phyloP scores from a whole-genome alignment of 805 yeast species.

The Suhomyces canberraensis region DNA sequence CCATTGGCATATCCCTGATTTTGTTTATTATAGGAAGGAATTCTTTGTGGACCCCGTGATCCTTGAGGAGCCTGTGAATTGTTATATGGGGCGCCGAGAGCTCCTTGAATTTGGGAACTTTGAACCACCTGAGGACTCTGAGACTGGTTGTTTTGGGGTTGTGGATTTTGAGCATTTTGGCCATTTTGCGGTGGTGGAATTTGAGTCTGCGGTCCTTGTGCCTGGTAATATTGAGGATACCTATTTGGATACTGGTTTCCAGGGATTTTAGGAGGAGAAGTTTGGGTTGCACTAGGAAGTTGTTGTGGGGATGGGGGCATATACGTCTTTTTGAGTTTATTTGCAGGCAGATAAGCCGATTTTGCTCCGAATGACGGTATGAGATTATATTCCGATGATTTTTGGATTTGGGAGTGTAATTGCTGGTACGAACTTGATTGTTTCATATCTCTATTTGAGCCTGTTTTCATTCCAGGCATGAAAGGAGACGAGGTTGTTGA shows the following conservation, averaged over 20 bases:
- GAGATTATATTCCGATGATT: conserved; percentile 29
- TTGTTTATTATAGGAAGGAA: background rate
- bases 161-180: too few species aligned
- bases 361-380: conserved; percentile 31
- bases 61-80: conserved; percentile 4
- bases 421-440: conserved; percentile 38
- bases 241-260: conserved; percentile 1
- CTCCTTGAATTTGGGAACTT: too few species aligned
- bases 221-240: too few species aligned
- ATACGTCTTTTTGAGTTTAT: conserved; percentile 27
- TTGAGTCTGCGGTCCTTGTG: too few species aligned
- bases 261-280: conserved; percentile 1
- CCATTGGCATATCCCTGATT: background rate
- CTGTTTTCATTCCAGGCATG: conserved; percentile 29
- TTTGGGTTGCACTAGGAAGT: background rate
- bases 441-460: conserved; percentile 34
- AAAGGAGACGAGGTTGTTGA: conserved; percentile 3
- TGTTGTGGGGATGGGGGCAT: background rate
- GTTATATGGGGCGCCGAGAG: background rate
- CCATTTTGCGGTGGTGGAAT: too few species aligned
- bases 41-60: conserved; percentile 4
- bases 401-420: conserved; percentile 38
- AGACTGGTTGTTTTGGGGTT: too few species aligned
- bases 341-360: conserved; percentile 31
- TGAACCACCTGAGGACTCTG: conserved; percentile 2